A percentile compares a stretch with the other conserved stretches of the same genome.
Conservation (phyloP, 257 asterid genomes). For the Jacaranda mimosifolia region DNA sequence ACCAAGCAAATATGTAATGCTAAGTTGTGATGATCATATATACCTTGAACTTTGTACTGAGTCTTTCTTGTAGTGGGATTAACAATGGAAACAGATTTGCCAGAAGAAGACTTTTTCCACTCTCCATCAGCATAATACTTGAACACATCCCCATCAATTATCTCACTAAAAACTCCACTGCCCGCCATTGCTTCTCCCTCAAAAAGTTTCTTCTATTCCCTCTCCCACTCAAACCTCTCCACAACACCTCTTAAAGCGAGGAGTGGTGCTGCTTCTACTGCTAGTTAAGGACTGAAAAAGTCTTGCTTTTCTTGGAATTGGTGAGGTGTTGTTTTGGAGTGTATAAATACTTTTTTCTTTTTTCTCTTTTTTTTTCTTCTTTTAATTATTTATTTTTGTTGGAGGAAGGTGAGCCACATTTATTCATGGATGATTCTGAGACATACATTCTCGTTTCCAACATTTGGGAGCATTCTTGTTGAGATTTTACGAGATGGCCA, state of each 20-base stretch:
- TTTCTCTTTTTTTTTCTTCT: background rate
- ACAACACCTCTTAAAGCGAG: background rate
- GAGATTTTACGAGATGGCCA: constrained; percentile 20
- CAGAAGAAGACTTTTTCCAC: constrained; percentile 84
- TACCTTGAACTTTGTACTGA: constrained; percentile 97
- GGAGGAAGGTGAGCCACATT: constrained; percentile 55
- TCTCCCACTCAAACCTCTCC: no score
- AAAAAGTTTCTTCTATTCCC: background rate
- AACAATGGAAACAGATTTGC: constrained; percentile 75
- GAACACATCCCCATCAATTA: constrained; percentile 78
- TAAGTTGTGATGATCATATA: background rate
- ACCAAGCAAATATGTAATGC: background rate
- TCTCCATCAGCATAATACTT: constrained; percentile 86
- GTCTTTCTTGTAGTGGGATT: constrained; percentile 90
- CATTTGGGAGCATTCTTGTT: constrained; percentile 25
- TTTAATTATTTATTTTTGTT: background rate
- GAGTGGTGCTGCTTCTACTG: background rate
- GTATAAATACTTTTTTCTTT: constrained; percentile 33
- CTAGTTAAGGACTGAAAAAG: background rate
- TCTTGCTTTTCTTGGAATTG: constrained; percentile 22
- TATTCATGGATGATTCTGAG: constrained; percentile 32
- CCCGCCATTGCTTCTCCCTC: constrained; percentile 70
- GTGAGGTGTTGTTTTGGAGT: constrained; percentile 21
- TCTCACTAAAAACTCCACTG: constrained; percentile 78
- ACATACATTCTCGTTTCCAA: constrained; percentile 16